Evolutionary conservation across 768 basidiomycete genomes (phyloP), one percentile per base, ranked within the genome.

Genomic region (Xerocomellus amylosporus): DNA sequence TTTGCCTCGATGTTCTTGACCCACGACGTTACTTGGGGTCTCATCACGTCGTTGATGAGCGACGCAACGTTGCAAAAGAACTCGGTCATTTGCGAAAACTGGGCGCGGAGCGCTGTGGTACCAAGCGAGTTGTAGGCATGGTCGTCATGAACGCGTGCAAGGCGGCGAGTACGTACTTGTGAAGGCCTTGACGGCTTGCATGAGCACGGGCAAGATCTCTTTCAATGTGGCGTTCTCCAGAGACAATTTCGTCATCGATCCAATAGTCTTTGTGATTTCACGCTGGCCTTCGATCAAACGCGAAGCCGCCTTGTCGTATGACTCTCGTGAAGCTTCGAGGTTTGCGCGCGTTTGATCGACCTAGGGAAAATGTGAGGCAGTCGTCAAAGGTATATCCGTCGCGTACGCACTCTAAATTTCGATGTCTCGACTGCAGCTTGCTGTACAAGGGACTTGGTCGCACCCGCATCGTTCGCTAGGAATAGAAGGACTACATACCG

Each of bases 321-420:
- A 62, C 2, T 49, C 60, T 26, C 61, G 52, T 39, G 61, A 50
- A 5, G 50, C 56, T 49, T 61, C 61, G n/a, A 62, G 52, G 28
- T 62, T 62, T 26, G 50, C 61, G 7, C 61, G 61, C 9, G 61
- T 62, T 57, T 62, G 61, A 44, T 62, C 60, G 15, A 62, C 60
- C 61, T 62, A 4, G 12, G 20, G 12, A 33, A 17, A 39, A n/a
- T 2, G 22, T 49, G 8, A 28, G 37, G 5, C 17, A 9, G 12
- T 22, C 40, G 10, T 38, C 20, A 13, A 26, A 3, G 24, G 1
- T 13, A 38, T 33, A n/a, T 38, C 26, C 8, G 12, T 12, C 17
- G 17, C 20, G 14, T 10, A 56, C 58, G 43, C 30, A 60, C 58
- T 2, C 39, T 19, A 37, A 60, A 60, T 24, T 56, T 60, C 1